Evolutionary conservation across 352 stramenopile genomes (phyloP).

Genomic region (Pythium utonaiense): DNA sequence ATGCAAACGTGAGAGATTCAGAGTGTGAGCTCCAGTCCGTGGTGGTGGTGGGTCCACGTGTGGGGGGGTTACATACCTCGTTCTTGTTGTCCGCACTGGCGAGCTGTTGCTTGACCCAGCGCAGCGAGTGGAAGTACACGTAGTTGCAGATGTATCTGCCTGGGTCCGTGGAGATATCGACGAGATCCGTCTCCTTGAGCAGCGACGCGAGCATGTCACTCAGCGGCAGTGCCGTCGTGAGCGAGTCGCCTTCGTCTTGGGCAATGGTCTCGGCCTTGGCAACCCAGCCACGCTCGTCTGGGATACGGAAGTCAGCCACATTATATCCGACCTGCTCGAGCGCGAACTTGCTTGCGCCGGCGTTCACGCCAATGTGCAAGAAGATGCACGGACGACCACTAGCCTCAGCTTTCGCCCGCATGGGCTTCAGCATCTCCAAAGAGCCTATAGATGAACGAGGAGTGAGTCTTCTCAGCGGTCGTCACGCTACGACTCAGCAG

Average conservation of each 20-base stretch:
- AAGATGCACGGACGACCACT: constrained; percentile 52
- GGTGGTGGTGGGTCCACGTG: too few relatives aligned
- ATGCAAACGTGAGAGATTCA: not conserved
- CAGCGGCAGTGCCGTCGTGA: constrained; percentile 53
- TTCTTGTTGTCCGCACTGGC: constrained; percentile 24
- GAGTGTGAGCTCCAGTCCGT: constrained; percentile 1
- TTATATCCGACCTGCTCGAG: constrained; percentile 80
- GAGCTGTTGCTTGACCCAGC: constrained; percentile 45
- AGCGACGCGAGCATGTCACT: constrained; percentile 48
- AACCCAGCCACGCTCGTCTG: constrained; percentile 69
- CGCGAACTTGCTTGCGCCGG: constrained; percentile 37
- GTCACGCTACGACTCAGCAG: too few relatives aligned
- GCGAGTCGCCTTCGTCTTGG: constrained; percentile 35
- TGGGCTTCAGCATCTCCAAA: constrained; percentile 32
- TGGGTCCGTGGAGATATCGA: constrained; percentile 63
- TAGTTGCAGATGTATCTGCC: constrained; percentile 87
- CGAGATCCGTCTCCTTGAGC: constrained; percentile 27
- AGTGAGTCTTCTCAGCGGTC: too few relatives aligned
- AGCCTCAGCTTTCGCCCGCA: constrained; percentile 43
- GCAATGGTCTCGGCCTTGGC: constrained; percentile 52
- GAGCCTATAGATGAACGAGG: constrained; percentile 17
- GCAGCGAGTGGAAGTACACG: constrained; percentile 78
- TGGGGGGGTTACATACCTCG: too few relatives aligned
- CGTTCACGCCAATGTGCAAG: constrained; percentile 69
- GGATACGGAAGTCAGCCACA: constrained; percentile 74